phyloP scores from a whole-genome alignment of 225 moss, liverwort and hornwort species.

The Polytrichum commune region DNA sequence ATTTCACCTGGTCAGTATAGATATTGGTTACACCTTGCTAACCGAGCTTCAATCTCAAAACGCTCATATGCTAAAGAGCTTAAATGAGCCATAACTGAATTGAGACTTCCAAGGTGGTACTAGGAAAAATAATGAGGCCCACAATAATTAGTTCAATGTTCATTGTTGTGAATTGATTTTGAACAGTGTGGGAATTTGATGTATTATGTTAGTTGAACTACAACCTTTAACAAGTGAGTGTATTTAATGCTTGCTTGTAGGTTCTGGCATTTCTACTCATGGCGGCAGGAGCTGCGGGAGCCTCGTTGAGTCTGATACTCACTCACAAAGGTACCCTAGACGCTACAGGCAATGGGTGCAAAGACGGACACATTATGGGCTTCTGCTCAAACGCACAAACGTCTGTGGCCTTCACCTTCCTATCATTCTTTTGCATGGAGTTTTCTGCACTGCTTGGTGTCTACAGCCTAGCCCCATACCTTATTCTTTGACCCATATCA shows the following conservation, averaged over 20 bases:
- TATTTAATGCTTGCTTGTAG: constrained; percentile 22
- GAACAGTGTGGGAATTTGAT: background rate
- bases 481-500: constrained; percentile 33
- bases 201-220: background rate
- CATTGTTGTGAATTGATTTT: too few relatives aligned
- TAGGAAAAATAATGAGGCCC: too few relatives aligned
- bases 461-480: constrained; percentile 49
- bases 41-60: too few relatives aligned
- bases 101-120: too few relatives aligned
- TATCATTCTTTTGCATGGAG: constrained; percentile 35
- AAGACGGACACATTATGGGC: constrained; percentile 37
- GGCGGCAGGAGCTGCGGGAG: constrained; percentile 54
- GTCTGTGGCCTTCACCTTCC: constrained; percentile 51
- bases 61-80: too few relatives aligned
- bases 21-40: too few relatives aligned
- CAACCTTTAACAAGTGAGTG: background rate
- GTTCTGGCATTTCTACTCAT: constrained; percentile 45
- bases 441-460: constrained; percentile 39
- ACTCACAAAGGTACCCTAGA: constrained; percentile 42
- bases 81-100: too few relatives aligned
- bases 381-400: constrained; percentile 46
- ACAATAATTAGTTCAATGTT: too few relatives aligned
- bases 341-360: constrained; percentile 47
- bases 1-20: too few relatives aligned
- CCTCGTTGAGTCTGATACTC: constrained; percentile 39